Evolutionary conservation across 1,139 yeast species (phyloP), one percentile per base, ranked within the genome.

Genomic region (Zhuliangozyma blackwelliae): DNA sequence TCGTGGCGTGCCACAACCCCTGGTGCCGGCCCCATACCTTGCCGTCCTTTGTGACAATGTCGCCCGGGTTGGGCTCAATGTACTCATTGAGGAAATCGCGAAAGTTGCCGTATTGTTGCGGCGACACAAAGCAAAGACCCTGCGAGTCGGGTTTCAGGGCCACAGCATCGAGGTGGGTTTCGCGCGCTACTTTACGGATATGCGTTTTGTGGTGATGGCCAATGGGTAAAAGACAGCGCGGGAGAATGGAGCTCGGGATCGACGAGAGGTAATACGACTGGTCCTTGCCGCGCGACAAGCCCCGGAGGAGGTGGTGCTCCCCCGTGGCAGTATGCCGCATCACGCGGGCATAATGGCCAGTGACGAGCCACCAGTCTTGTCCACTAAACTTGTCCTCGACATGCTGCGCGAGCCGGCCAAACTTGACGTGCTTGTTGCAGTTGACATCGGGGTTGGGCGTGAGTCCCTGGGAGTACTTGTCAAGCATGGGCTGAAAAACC

Each of bases 361-460:
- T 89, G 1, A 88, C 97, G 11, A 92, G 60, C 95, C 96, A 87
- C 82, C 92, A 86, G 2, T 46, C 34, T 8, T 47, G 38, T 6
- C 40, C 33, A 3, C 30, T 8, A 43, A 63, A 69, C 39, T 57
- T 57, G 0, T 51, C 37, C 31, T 65, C 60, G 29, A 89, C 58
- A 51, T 79, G 72, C 12, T 79, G 75, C 7, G 79, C 58, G 59
- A 92, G 68, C 38, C 70, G 74, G 2, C 98, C 98, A 63, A 92
- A 92, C 56, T 92, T 92, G 49, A 92, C 84, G 52, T 77, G 75
- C 41, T 77, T 72, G 55, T 92, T 92, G 57, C 99, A 92, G 23
- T 82, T 79, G 20, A 90, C 81, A 55, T 92, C 99, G 0, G 98
- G 98, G 49, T 94, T 94, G 0, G 98, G 99, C 0, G 99, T 92